Evolutionary conservation across 345 rosid species (phyloP).

Genomic region (Aegle marmelos): DNA sequence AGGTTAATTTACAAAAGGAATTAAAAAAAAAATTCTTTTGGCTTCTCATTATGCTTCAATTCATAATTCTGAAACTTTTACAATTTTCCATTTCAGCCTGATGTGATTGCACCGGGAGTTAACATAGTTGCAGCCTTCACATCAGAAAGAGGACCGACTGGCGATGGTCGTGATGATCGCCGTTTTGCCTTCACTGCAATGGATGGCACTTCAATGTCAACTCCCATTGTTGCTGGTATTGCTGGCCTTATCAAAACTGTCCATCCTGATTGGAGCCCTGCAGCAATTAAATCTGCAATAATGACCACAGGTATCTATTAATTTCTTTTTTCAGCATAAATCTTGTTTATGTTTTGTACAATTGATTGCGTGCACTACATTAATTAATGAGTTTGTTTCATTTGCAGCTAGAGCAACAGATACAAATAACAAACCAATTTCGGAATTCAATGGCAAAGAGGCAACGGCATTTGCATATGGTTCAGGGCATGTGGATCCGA

Average conservation of each 20-base stretch:
- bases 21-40: neutral
- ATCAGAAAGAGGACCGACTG: constrained; percentile 24
- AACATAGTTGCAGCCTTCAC: constrained; percentile 42
- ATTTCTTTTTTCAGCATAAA: too few relatives aligned
- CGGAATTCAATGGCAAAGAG: neutral
- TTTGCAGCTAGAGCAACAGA: neutral
- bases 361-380: too few relatives aligned
- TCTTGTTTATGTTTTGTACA: too few relatives aligned
- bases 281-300: constrained; percentile 48
- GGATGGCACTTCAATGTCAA: constrained; percentile 62
- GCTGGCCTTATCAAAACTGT: constrained; percentile 49
- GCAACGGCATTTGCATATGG: neutral
- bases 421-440: neutral
- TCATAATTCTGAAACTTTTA: neutral
- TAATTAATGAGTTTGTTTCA: neutral
- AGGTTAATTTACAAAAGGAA: constrained; percentile 20
- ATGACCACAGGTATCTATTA: constrained; percentile 44
- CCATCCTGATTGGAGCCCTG: constrained; percentile 51
- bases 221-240: constrained; percentile 53
- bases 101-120: constrained; percentile 60
- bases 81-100: constrained; percentile 36
- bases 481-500: neutral
- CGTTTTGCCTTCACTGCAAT: constrained; percentile 16
- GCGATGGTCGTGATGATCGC: constrained; percentile 26
- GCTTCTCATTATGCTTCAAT: too few relatives aligned